Percentiles rank a stretch among this genome's conserved stretches.
phyloP scores from a whole-genome alignment of 306 rosid species.

The Datisca glomerata region DNA sequence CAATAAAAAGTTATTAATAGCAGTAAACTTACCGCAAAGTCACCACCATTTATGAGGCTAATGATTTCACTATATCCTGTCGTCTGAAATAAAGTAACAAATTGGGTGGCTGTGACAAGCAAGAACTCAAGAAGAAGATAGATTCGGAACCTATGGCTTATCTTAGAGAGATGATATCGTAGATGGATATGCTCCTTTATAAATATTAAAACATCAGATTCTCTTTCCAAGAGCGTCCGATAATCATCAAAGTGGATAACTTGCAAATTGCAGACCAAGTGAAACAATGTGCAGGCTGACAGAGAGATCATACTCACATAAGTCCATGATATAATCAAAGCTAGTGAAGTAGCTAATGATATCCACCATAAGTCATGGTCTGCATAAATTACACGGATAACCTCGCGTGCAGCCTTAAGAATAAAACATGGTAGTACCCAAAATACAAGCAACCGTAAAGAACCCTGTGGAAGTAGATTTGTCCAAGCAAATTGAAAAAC shows the following conservation, averaged over 20 bases:
- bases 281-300: conserved; percentile 26
- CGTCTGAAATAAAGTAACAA: conserved; percentile 26
- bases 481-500: too few relatives aligned
- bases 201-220: conserved; percentile 22
- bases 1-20: too few relatives aligned
- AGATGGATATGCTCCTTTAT: conserved; percentile 32
- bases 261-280: conserved; percentile 37
- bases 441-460: conserved; percentile 19
- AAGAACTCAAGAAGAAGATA: conserved; percentile 29
- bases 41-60: conserved; percentile 31
- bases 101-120: conserved; percentile 25
- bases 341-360: conserved; percentile 16
- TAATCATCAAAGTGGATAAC: conserved; percentile 39
- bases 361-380: conserved; percentile 16
- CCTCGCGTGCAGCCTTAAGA: conserved; percentile 25
- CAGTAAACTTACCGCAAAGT: conserved; percentile 40
- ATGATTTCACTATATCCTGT: conserved; percentile 15
- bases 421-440: conserved; percentile 30
- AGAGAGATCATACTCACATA: conserved; percentile 18
- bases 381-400: conserved; percentile 8
- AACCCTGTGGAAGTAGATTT: conserved; percentile 25
- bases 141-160: conserved; percentile 40
- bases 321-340: conserved; percentile 28
- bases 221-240: conserved; percentile 33
- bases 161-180: conserved; percentile 28